Conservation (phyloP, 805 yeast genomes). For the Saturnispora dispora region DNA sequence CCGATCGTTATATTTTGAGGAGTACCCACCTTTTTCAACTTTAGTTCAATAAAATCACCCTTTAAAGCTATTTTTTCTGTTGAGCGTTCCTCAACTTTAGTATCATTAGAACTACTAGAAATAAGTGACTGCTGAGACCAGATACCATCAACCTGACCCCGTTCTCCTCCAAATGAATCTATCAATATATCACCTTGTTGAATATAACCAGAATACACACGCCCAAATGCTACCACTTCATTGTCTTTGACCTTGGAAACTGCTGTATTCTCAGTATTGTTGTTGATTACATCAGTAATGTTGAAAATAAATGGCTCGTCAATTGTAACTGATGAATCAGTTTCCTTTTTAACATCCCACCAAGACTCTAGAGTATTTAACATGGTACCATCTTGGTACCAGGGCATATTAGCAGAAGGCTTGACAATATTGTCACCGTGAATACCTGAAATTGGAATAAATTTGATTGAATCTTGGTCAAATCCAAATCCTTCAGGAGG, state of each 20-base stretch:
- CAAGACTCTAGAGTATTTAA: slow-evolving; percentile 31
- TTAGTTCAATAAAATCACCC: slow-evolving; percentile 48
- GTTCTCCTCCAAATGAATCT: slow-evolving; percentile 35
- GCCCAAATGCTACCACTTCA: slow-evolving; percentile 50
- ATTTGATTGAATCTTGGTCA: slow-evolving; percentile 30
- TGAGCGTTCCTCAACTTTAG: slow-evolving; percentile 9
- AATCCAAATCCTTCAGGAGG: slow-evolving; percentile 48
- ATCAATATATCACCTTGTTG: slow-evolving; percentile 60
- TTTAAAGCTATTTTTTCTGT: slow-evolving; percentile 33
- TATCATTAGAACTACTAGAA: slow-evolving; percentile 16
- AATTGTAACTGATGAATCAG: slow-evolving; percentile 25
- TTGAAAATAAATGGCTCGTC: slow-evolving; percentile 40
- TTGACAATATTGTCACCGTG: slow-evolving; percentile 58
- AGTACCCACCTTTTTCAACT: slow-evolving; percentile 28
- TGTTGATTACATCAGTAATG: slow-evolving; percentile 44
- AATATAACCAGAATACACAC: slow-evolving; percentile 57
- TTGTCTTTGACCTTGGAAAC: slow-evolving; percentile 28
- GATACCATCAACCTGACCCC: slow-evolving; percentile 33
- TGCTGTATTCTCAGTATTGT: slow-evolving; percentile 1
- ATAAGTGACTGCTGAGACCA: slow-evolving; percentile 21
- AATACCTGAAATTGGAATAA: slow-evolving; percentile 63
- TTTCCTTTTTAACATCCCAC: slow-evolving; percentile 8
- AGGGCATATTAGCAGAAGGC: slow-evolving; percentile 22
- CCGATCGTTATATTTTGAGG: slow-evolving; percentile 47
- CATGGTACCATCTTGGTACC: slow-evolving; percentile 40